These are phyloP conservation scores for Ganoderma lingzhi DNA, from an alignment of 1,284 basidiomycete genomes.

Conservation along the genomic window DNA sequence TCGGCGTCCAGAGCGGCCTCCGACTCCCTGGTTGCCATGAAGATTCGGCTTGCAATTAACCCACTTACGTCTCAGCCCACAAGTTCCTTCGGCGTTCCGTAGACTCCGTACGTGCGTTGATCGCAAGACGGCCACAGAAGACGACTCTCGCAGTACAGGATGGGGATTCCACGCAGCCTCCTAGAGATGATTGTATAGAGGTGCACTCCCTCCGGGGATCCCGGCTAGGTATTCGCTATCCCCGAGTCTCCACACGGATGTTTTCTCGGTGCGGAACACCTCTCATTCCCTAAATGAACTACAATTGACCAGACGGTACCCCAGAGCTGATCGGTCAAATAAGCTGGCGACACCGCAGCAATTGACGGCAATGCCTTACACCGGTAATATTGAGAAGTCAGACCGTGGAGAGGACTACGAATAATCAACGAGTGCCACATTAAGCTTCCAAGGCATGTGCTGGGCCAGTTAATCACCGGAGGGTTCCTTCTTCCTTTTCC, in stretches of 20 bases:
- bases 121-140: conserved; percentile 13
- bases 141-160: neutral
- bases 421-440: conserved; percentile 1
- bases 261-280: conserved; percentile 14
- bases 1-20: conserved; percentile 17
- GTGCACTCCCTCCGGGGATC: conserved; percentile 8
- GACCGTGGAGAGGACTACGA: neutral
- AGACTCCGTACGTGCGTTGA: conserved; percentile 17
- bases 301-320: conserved; percentile 11
- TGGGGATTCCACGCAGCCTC: neutral
- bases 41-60: conserved; percentile 13
- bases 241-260: conserved; percentile 7
- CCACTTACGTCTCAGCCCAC: conserved; percentile 12
- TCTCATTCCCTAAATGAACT: conserved; percentile 14
- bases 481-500: conserved; percentile 18
- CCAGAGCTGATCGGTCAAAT: conserved; percentile 12
- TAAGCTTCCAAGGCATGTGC: conserved; percentile 19
- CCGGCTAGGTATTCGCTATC: conserved; percentile 10
- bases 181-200: neutral
- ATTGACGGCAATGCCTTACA: neutral
- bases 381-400: neutral
- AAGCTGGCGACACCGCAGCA: conserved; percentile 13
- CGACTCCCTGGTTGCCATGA: conserved; percentile 21
- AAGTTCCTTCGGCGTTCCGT: conserved; percentile 16
- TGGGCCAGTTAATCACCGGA: conserved; percentile 30